Base-by-base conservation (phyloP, 805 yeast species). In the Suhomyces faveliae region DNA sequence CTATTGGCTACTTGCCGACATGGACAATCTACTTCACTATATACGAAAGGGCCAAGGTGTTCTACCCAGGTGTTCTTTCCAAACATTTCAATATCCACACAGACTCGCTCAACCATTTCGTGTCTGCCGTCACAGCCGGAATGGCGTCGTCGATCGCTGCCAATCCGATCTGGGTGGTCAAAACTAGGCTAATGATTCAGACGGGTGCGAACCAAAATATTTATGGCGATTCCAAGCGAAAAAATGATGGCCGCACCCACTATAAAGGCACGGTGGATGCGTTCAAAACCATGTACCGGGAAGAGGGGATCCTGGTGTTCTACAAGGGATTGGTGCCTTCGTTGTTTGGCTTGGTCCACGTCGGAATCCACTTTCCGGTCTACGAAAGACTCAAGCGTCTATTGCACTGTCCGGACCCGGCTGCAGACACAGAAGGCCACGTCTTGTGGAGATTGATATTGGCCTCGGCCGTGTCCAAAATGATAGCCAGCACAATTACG, bases 91-190 rank as follows among this genome's bases (percentile, higher is more conserved):
- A 60, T 29, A 45, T 67, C 15, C 51, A 61, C 11, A 45, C 53
- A 15, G 67, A 62, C 30, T 53, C 66, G 3, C 37, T 66, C 29
- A 64, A 66, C 45, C 82, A 79, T 58, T 78, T 78, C 54, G 66
- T 70, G 39, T 73, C 81, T 45, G 97, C 99, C 1, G 77, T 92
- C 43, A 79, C 89, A 4, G 96, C 98, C 1, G 99, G 99, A 23
- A 81, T 88, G 47, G 81, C 84, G 6, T 87, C 96, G 2, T 87
- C 98, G 0, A 74, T 89, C 9, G 65, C 84, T 7, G 92, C 96
- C 0, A 94, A 94, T 64, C 99, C 99, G 9, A 88, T 92, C 11
- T 94, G 99, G 99, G 98, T 94, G 40, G 91, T 94, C 24, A 94
- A 94, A 64, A 94, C 99, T 1, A 74, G 99, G 59, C 70, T 94